Evolutionary conservation across 2,329 filamentous ascomycete species (phyloP), one percentile per base, ranked within the genome.

Genomic region (Macrophomina pseudophaseolina): DNA sequence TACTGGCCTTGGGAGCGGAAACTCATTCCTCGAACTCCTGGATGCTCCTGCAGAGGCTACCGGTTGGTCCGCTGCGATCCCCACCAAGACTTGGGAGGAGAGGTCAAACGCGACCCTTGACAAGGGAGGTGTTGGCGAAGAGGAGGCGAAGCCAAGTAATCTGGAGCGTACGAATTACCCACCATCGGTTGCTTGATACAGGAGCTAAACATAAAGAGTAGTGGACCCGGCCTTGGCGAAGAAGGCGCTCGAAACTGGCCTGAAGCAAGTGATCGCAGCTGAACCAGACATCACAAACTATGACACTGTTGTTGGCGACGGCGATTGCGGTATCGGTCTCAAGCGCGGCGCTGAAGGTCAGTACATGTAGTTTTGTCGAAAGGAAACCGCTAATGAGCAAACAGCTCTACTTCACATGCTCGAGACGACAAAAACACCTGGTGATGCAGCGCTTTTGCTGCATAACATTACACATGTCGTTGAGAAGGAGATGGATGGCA

Each of bases 321-420:
- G 93, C 54, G 93, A 97, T 79, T 97, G 93, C 74, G 93, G 93
- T 9, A 91, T 93, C 67, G 92, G 92, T 5, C 82, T 97, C 68
- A 93, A 92, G 81, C 88, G 93, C 69, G 93, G 93, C 58, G 93
- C 93, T n/a, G 90, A 97, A 84, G 87, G 77, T 78, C 66, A 63
- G 56, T 46, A n/a, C 14, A 38, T 18, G 16, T 14, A 18, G 12
- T 14, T 54, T 14, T 11, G 5, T 28, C 35, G 23, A 9, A n/a
- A 7, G 4, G 32, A 42, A 42, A 33, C 16, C 35, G 33, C 40
- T 63, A 53, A 68, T 30, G 7, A 14, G 14, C 44, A 14, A 46
- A 51, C 65, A 79, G 78, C 77, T 28, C 79, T 84, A 54, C 75
- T 82, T 38, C 73, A 78, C 33, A 77, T 80, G 72, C 75, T 84